A percentile compares a stretch with the other conserved stretches of the same genome.
These are phyloP conservation scores for Aspergillus costaricaensis DNA, from an alignment of 2,329 filamentous ascomycete species.

Conservation along the genomic window DNA sequence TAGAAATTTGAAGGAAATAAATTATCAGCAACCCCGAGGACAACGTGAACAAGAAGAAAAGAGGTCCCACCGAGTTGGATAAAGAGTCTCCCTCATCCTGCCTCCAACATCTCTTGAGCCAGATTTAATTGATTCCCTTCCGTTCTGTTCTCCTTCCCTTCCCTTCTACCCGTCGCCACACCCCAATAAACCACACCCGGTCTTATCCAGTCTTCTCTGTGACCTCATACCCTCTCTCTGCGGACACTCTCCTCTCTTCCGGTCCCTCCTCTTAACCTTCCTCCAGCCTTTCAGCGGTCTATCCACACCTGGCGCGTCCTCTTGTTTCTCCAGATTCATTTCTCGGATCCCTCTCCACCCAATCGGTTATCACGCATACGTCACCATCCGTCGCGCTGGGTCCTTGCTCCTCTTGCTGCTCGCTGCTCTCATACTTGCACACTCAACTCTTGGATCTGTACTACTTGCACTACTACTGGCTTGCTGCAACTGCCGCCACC, in stretches of 20 bases:
- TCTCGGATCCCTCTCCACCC: slow-evolving; percentile 7
- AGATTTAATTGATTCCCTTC: slow-evolving; percentile 4
- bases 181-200: slow-evolving; percentile 10
- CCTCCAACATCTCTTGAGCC: slow-evolving; percentile 5
- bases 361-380: slow-evolving; percentile 7
- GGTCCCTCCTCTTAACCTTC: slow-evolving; percentile 4
- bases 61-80: slow-evolving; percentile 25
- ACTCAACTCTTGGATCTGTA: not conserved
- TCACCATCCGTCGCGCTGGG: slow-evolving; percentile 5
- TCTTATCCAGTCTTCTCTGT: not conserved
- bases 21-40: not conserved
- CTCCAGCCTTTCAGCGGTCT: not conserved
- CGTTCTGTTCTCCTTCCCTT: slow-evolving; percentile 22
- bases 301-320: not conserved
- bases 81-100: slow-evolving; percentile 24
- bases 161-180: slow-evolving; percentile 15
- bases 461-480: not conserved
- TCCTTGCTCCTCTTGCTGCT: not conserved
- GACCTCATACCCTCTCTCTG: slow-evolving; percentile 14
- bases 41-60: slow-evolving; percentile 3
- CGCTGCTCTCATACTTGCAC: not conserved
- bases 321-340: not conserved
- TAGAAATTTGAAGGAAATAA: not conserved
- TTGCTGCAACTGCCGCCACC: not conserved
- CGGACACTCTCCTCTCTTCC: slow-evolving; percentile 7